Evolutionary conservation across 768 basidiomycete genomes (phyloP).

Genomic region (Cantharellus cinnabarinus): DNA sequence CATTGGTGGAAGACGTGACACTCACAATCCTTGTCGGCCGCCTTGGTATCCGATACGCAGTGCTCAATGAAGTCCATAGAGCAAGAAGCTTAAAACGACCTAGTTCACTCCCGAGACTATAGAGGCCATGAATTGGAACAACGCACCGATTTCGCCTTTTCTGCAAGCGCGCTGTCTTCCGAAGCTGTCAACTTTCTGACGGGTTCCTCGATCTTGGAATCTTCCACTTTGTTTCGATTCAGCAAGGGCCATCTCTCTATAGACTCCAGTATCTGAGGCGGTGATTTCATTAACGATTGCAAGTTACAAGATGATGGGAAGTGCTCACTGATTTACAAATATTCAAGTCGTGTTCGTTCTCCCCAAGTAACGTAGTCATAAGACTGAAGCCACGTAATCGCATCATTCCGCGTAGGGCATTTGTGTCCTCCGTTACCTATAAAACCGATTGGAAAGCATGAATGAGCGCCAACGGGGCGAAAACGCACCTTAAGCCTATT

Average conservation of each 20-base stretch:
- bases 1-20: neutral
- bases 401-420: slow-evolving; percentile 66
- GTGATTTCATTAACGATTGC: neutral
- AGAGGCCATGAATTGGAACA: neutral
- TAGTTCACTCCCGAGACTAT: neutral
- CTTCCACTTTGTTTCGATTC: slow-evolving; percentile 80
- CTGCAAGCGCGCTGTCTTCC: too few species aligned
- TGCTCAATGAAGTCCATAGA: slow-evolving; percentile 57
- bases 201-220: slow-evolving; percentile 47
- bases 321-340: neutral
- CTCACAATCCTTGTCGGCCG: slow-evolving; percentile 21
- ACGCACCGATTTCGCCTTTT: neutral
- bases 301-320: neutral
- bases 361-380: neutral
- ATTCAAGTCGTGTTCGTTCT: neutral
- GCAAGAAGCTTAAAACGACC: slow-evolving; percentile 36
- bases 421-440: slow-evolving; percentile 70
- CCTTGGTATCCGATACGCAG: slow-evolving; percentile 78
- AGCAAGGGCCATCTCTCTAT: slow-evolving; percentile 50
- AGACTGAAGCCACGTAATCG: slow-evolving; percentile 67
- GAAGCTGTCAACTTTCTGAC: slow-evolving; percentile 28
- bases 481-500: neutral
- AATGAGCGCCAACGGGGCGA: neutral
- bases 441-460: neutral
- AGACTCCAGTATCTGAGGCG: slow-evolving; percentile 17